A percentile compares a stretch with the other conserved stretches of the same genome.
phyloP scores from a whole-genome alignment of 768 basidiomycete species.

The Austroboletus eburneus region DNA sequence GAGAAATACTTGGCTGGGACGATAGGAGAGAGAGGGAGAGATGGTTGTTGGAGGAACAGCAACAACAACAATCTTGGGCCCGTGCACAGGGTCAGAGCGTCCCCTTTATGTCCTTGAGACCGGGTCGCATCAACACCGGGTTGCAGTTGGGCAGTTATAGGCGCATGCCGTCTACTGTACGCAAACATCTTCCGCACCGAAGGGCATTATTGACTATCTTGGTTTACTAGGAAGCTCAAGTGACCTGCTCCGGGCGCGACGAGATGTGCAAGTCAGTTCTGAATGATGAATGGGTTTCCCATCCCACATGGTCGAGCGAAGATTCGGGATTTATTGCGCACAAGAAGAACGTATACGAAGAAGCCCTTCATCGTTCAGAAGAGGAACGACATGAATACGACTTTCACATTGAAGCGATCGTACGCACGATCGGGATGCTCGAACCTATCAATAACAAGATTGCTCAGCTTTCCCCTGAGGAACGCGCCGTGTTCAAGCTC shows the following conservation, averaged over 20 bases:
- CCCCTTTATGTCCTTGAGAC: constrained; percentile 36
- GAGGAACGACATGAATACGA: constrained; percentile 99
- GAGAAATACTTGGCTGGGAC: constrained; percentile 85
- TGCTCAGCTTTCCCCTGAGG: constrained; percentile 69
- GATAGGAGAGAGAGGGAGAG: constrained; percentile 61
- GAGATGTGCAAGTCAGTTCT: constrained; percentile 95
- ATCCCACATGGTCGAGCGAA: constrained; percentile 93
- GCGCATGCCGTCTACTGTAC: constrained; percentile 70
- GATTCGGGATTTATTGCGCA: constrained; percentile 88
- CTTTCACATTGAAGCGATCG: constrained; percentile 95
- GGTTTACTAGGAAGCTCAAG: constrained; percentile 66
- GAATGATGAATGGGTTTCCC: constrained; percentile 98
- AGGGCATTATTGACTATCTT: neutral
- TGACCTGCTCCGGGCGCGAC: constrained; percentile 91
- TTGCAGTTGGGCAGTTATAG: constrained; percentile 88
- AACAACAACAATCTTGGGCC: constrained; percentile 45
- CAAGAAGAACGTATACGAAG: constrained; percentile 95
- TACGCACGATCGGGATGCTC: constrained; percentile 83
- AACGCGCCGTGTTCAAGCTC: constrained; percentile 75
- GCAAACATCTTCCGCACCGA: constrained; percentile 28
- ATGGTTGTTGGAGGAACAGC: constrained; percentile 45
- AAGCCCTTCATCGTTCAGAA: constrained; percentile 92
- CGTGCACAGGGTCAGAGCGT: constrained; percentile 43
- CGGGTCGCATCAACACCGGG: constrained; percentile 62
- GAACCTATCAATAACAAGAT: constrained; percentile 93